phyloP scores from a whole-genome alignment of 1,284 basidiomycete genomes.

The Rhodofomes roseus region DNA sequence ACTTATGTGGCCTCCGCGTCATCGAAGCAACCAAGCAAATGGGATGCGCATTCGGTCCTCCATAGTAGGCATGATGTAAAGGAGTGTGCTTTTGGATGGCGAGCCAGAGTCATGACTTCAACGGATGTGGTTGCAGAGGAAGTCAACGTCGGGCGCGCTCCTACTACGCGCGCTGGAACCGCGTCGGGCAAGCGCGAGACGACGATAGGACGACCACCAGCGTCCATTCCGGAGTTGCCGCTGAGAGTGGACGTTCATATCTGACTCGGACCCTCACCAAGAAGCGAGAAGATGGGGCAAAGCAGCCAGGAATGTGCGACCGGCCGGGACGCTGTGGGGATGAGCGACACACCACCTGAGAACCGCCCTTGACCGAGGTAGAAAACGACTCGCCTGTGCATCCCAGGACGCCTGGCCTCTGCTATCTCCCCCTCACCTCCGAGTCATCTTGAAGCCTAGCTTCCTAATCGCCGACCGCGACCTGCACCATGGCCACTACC shows the following conservation, averaged over 20 bases:
- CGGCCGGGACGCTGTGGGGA: not conserved
- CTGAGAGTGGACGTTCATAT: not conserved
- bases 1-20: too few species aligned
- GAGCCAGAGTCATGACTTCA: too few species aligned
- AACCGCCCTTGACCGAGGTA: not conserved
- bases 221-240: not conserved
- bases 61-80: too few species aligned
- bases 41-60: too few species aligned
- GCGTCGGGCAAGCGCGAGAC: not conserved
- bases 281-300: not conserved
- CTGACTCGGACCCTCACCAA: not conserved
- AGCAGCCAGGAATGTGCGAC: not conserved
- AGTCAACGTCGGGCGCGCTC: too few species aligned
- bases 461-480: not conserved
- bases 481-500: constrained; percentile 42
- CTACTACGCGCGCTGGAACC: not conserved
- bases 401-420: not conserved
- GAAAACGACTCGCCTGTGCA: not conserved
- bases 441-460: not conserved
- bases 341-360: not conserved
- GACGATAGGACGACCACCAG: not conserved
- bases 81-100: too few species aligned
- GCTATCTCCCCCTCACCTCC: not conserved
- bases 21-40: too few species aligned
- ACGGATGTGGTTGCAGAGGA: too few species aligned